Evolutionary conservation across 2,329 filamentous ascomycete genomes (phyloP), one percentile per base, ranked within the genome.

Genomic region (Nemania abortiva): DNA sequence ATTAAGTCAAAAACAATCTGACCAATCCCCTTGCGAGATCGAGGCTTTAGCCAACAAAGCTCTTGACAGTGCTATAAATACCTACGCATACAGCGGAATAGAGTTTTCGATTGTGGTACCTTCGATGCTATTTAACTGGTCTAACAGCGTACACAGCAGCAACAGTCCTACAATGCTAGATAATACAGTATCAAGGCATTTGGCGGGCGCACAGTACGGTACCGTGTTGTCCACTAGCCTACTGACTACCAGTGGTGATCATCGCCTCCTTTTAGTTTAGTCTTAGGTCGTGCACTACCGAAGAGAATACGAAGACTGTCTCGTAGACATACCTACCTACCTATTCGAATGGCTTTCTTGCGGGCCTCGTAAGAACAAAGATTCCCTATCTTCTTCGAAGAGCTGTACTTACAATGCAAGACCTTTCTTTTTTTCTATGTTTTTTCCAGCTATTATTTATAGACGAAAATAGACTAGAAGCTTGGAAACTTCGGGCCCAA

Each of bases 231-330:
- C 31, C 31, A 34, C 31, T 34, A 34, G 31, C 31, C 42, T 11
- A 60, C 10, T 22, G 18, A 53, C 45, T 37, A 61, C 37, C 39
- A 13, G 6, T 27, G 39, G 27, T 27, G 49, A 63, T 63, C 50
- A 1, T 63, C 53, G 31, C 22, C 27, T 34, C 34, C 10, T 47
- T 63, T 27, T 6, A 31, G 39, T 34, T 11, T 47, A 42, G 45
- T 20, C 29, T 59, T n/a, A 22, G 13, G 6, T 18, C 37, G 45
- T 50, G 57, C n/a, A 42, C 37, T 11, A 42, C 37, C 3, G 6
- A 42, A 11, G 11, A 42, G 6, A 42, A 42, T 42, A 42, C 37
- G 37, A 42, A 11, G 37, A 10, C 37, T 34, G 31, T n/a, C n/a
- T n/a, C n/a, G 31, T 10, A 34, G 31, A 34, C 10, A 34, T 34